phyloP scores from a whole-genome alignment of 176 grass and related monocot species.

The Pontederia paniculata region DNA sequence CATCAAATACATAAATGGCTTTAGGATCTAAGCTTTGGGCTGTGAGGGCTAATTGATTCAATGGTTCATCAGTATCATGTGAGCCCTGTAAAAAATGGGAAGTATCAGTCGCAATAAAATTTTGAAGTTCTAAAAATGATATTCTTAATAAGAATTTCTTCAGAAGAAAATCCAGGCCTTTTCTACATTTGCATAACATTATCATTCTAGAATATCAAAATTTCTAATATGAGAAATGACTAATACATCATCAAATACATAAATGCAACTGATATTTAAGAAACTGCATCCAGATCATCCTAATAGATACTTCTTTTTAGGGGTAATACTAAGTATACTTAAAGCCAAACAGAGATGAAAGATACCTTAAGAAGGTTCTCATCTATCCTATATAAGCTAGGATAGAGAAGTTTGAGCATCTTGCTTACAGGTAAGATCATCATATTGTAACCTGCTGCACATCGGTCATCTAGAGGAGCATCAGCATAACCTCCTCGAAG shows the following conservation, averaged over 20 bases:
- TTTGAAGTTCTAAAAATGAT: too few species aligned
- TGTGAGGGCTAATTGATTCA: slow-evolving; percentile 45
- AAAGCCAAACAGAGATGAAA: not conserved
- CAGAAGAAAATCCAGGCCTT: too few species aligned
- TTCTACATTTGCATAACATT: too few species aligned
- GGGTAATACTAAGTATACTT: slow-evolving; percentile 29
- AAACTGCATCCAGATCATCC: not conserved
- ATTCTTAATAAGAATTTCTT: too few species aligned
- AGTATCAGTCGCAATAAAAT: not conserved
- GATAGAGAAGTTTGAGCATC: slow-evolving; percentile 78
- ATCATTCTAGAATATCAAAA: too few species aligned
- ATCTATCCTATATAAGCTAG: slow-evolving; percentile 69
- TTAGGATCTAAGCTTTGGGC: slow-evolving; percentile 63
- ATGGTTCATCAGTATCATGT: slow-evolving; percentile 30
- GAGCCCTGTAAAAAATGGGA: slow-evolving; percentile 36
- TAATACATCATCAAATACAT: too few species aligned
- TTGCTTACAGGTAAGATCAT: slow-evolving; percentile 68
- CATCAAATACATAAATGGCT: slow-evolving; percentile 75
- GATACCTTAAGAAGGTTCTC: slow-evolving; percentile 62
- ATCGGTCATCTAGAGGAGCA: slow-evolving; percentile 79
- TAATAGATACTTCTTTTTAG: too few species aligned
- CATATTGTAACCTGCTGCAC: slow-evolving; percentile 77
- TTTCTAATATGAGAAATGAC: too few species aligned
- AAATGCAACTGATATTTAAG: too few species aligned
- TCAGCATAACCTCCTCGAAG: slow-evolving; percentile 87